Evolutionary conservation across 495 filamentous ascomycete genomes (phyloP).

Genomic region (Mycothermus thermophilus): DNA sequence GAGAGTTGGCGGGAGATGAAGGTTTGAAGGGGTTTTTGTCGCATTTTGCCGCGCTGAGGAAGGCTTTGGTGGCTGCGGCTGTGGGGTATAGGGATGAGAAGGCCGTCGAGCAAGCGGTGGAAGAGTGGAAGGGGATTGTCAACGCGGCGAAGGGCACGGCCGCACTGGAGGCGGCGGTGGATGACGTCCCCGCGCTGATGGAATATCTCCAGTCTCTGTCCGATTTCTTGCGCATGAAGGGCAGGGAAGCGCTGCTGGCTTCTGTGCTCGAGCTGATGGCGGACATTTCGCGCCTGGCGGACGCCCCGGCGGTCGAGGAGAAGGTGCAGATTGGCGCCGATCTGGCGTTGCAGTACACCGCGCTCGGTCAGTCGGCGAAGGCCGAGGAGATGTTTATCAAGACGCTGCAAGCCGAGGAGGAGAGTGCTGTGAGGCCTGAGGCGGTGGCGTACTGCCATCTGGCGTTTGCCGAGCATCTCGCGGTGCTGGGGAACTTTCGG

Average conservation of each 20-base stretch:
- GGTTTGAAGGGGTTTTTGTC: conserved; percentile 37
- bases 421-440: conserved; percentile 9
- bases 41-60: conserved; percentile 45
- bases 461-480: conserved; percentile 57
- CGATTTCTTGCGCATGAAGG: conserved; percentile 68
- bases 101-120: conserved; percentile 35
- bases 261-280: conserved; percentile 34
- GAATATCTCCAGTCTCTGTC: conserved; percentile 52
- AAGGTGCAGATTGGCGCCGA: conserved; percentile 43
- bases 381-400: conserved; percentile 51
- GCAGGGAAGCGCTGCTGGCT: conserved; percentile 33
- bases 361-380: conserved; percentile 62
- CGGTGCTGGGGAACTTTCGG: conserved; percentile 50
- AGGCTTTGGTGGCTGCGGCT: conserved; percentile 41
- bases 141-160: conserved; percentile 33
- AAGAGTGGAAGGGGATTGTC: conserved; percentile 39
- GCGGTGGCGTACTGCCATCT: conserved; percentile 46
- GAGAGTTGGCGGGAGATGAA: conserved; percentile 36
- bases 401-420: conserved; percentile 18
- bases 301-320: conserved; percentile 37
- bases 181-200: conserved; percentile 46
- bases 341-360: conserved; percentile 58
- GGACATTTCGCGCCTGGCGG: conserved; percentile 42
- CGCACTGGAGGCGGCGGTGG: conserved; percentile 42
- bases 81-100: conserved; percentile 33